These are phyloP conservation scores for Daldinia childiae DNA, from an alignment of 495 filamentous ascomycete genomes.

Conservation along the genomic window DNA sequence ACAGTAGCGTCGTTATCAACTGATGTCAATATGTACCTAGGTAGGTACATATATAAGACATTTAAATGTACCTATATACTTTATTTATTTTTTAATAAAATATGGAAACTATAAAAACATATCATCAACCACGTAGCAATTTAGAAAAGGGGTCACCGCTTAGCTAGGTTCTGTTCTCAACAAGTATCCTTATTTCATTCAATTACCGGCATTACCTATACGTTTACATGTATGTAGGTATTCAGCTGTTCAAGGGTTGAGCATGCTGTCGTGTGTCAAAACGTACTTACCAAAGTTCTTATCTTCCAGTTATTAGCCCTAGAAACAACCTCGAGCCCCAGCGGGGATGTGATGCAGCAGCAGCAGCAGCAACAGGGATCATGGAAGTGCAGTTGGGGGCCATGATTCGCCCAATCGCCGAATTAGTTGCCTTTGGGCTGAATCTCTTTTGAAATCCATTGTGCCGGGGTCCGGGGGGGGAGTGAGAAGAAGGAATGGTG, in stretches of 20 bases:
- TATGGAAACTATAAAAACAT: no score
- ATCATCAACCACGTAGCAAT: no score
- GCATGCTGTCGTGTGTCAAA: conserved; percentile 4
- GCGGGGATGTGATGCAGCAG: conserved; percentile 34
- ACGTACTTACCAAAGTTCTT: conserved; percentile 21
- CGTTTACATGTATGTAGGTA: neutral
- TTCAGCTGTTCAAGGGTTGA: conserved; percentile 32
- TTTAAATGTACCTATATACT: neutral
- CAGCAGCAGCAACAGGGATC: conserved; percentile 34
- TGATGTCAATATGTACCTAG: neutral
- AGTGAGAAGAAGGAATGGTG: conserved; percentile 14
- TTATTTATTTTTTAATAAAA: no score
- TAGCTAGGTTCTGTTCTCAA: neutral
- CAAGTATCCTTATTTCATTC: neutral
- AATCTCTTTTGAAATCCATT: conserved; percentile 25
- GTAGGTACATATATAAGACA: neutral
- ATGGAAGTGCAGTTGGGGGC: conserved; percentile 26
- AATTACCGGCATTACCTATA: neutral
- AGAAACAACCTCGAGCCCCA: conserved; percentile 17
- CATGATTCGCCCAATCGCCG: conserved; percentile 42
- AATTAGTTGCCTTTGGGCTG: conserved; percentile 45
- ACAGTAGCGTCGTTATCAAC: neutral
- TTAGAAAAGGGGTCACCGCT: neutral
- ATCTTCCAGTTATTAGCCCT: conserved; percentile 20
- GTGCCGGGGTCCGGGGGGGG: conserved; percentile 9